Conservation (phyloP, 2,329 filamentous ascomycete species). For the Lachnellula cervina region DNA sequence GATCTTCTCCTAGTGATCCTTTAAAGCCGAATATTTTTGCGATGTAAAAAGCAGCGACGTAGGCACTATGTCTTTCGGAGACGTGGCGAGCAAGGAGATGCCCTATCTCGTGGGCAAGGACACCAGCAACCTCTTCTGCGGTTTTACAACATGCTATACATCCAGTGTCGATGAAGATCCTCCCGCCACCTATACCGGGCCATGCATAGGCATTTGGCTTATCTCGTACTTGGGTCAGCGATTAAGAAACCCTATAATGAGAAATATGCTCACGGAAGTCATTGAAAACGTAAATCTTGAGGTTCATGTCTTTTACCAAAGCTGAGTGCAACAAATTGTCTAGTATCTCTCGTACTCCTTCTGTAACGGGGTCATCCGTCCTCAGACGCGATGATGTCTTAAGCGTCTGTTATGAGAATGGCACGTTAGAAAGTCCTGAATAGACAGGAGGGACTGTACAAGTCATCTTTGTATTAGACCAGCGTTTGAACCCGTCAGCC, state of each 20-base stretch:
- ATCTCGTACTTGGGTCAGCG: not conserved
- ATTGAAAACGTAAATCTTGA: constrained; percentile 5
- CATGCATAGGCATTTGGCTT: constrained; percentile 1
- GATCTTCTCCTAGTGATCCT: constrained; percentile 3
- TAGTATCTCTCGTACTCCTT: not conserved
- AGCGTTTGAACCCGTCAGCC: too few relatives aligned
- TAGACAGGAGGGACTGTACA: too few relatives aligned
- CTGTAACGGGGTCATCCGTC: not conserved
- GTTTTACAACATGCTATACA: not conserved
- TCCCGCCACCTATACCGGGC: not conserved
- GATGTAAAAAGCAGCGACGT: constrained; percentile 1
- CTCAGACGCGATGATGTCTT: not conserved
- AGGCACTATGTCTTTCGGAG: not conserved
- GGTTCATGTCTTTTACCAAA: not conserved
- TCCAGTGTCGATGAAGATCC: constrained; percentile 8
- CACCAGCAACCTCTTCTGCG: constrained; percentile 4
- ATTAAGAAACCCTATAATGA: not conserved
- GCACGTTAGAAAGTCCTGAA: not conserved
- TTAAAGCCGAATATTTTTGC: constrained; percentile 3
- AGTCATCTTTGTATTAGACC: too few relatives aligned
- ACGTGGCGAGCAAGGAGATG: constrained; percentile 8
- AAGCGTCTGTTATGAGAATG: not conserved
- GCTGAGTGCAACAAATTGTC: not conserved
- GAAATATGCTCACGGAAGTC: constrained; percentile 1
- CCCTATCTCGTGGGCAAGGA: constrained; percentile 5